Evolutionary conservation across 2,329 filamentous ascomycete genomes (phyloP), one percentile per base, ranked within the genome.

Genomic region (Rhinocladiella similis): DNA sequence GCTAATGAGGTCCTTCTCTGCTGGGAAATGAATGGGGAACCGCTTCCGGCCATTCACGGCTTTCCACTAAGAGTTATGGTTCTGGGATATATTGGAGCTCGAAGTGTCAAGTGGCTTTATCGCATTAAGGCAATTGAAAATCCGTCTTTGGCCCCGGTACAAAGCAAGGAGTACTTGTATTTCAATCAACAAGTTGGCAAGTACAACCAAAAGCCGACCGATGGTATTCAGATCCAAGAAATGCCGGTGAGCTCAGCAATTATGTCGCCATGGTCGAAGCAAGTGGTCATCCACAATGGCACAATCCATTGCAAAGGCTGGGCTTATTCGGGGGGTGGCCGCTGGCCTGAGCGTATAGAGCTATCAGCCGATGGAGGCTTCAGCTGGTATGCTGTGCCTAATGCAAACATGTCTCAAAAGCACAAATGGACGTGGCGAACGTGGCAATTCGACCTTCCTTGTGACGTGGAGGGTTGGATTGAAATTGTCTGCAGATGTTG

Each of bases 201-300:
- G 70, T 83, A 89, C 63, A 88, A 88, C 59, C 74, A 78, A 12
- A 74, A 72, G 9, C 80, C 81, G 62, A 82, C 75, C 14, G 82
- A 83, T 43, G 85, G 83, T 0, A 85, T 86, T 59, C 82, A 80
- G 59, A 89, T 87, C 63, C 86, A 90, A 65, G 86, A 88, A 35
- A 89, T 89, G 85, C 86, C 86, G 0, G 85, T 89, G 2, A 82
- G 79, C 46, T 82, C 78, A 13, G 86, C 85, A 16, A 87, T 88
- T 63, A 88, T 88, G 82, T 75, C 80, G 0, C 86, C 86, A 0
- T 74, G 76, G 72, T 78, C 80, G 16, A 84, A 84, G 63, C 78
- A 85, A 14, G 77, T 81, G 2, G 76, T 85, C 38, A 71, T 86
- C 0, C 84, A 86, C 64, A 75, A 81, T n/a, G 83, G 84, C 13